A percentile compares a stretch with the other conserved stretches of the same genome.
Conservation (phyloP, 1,139 yeast species). For the Pichia sp. region DNA sequence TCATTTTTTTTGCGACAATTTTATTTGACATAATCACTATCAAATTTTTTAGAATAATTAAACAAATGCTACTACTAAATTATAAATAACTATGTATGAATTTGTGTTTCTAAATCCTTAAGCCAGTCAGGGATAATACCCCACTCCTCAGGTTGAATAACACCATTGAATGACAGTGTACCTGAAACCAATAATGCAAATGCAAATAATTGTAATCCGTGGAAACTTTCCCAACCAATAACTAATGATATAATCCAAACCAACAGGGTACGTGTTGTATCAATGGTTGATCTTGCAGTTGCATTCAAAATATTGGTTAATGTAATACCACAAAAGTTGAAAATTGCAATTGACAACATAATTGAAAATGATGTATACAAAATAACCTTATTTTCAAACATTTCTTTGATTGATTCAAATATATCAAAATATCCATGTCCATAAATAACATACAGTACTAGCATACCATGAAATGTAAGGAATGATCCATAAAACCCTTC, state of each 20-base stretch:
- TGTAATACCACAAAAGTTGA: conserved; percentile 70
- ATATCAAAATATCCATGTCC: conserved; percentile 55
- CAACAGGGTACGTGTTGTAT: conserved; percentile 67
- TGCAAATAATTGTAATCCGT: conserved; percentile 55
- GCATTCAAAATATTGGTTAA: conserved; percentile 64
- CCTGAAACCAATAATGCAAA: conserved; percentile 63
- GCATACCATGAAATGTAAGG: conserved; percentile 40
- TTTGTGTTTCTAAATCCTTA: conserved; percentile 22
- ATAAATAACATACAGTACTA: conserved; percentile 38
- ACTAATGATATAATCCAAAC: conserved; percentile 71
- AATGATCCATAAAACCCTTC: conserved; percentile 67
- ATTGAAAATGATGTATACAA: conserved; percentile 52
- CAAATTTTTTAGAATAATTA: background rate
- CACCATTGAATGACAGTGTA: conserved; percentile 69
- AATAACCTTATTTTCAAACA: conserved; percentile 38
- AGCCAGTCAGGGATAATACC: conserved; percentile 43
- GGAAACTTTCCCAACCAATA: conserved; percentile 77
- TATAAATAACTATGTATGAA: conserved; percentile 4
- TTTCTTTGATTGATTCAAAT: conserved; percentile 43
- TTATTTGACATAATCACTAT: background rate
- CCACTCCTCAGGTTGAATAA: conserved; percentile 38
- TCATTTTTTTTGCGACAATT: background rate
- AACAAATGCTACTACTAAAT: background rate
- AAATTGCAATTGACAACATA: conserved; percentile 66
- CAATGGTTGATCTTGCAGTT: conserved; percentile 74